Evolutionary conservation across 2,329 filamentous ascomycete species (phyloP), one percentile per base, ranked within the genome.

Genomic region (Colletotrichum agaves): DNA sequence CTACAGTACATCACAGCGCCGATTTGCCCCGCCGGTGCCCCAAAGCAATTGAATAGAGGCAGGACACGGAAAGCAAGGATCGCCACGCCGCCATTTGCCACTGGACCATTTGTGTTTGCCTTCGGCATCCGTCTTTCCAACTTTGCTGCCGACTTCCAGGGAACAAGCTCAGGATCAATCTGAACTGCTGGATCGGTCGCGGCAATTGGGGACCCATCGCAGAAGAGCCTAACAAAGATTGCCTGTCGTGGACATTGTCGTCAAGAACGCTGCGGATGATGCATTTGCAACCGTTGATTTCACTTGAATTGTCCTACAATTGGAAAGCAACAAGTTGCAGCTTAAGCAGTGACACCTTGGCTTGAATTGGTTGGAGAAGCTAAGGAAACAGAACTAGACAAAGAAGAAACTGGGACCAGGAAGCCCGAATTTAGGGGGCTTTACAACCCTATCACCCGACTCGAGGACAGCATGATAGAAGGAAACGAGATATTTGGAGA

Each of bases 71-170:
- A 27, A 27, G 27, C 27, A 43, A 17, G 17, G 61, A 64, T 67
- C 64, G 53, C 50, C 61, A 60, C 47, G 17, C 61, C 41, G 61
- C 17, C 12, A 55, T 65, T 65, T 65, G 65, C 61, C 61, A 68
- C 65, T 27, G 21, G 17, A 23, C 23, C 33, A 53, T 60, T 52
- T 59, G 53, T 58, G 17, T 47, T 56, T 17, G 33, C 47, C 57
- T 60, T 31, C 21, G 27, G 23, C 15, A 52, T 35, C 17, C 31
- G n/a, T 23, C 33, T 39, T 17, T 47, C 12, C 61, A 55, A 53
- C 39, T 21, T 64, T 63, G 31, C 35, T 52, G 52, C 41, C 53
- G 47, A 43, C 43, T 52, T 46, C 35, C 63, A 27, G 39, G 21
- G 41, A 61, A 10, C 12, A 27, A 17, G 13, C 5, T 61, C 47